Evolutionary conservation across 176 grass and related monocot species (phyloP).

Genomic region (Puya raimondii): DNA sequence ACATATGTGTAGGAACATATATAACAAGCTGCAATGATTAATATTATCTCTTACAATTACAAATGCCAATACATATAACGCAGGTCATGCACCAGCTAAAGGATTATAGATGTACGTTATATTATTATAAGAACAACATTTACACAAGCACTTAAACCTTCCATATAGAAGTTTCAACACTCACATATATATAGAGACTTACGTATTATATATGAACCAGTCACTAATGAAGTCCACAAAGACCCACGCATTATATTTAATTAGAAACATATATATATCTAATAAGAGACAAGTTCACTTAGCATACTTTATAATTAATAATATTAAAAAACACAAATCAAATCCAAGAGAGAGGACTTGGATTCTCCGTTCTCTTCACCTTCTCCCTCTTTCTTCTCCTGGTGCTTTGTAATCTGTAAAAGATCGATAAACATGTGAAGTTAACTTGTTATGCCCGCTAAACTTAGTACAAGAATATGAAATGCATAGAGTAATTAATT

Average conservation of each 20-base stretch:
- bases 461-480: no score
- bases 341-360: background rate
- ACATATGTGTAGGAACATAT: background rate
- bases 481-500: no score
- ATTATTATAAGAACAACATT: background rate
- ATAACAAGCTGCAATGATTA: background rate
- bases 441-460: no score
- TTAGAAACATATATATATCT: background rate
- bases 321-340: background rate
- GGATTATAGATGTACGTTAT: background rate
- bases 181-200: background rate
- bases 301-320: no score
- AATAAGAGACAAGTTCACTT: background rate
- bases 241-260: background rate
- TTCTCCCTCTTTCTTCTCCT: background rate
- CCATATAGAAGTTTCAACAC: background rate
- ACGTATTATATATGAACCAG: background rate
- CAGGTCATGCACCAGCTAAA: no score
- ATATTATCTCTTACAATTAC: background rate
- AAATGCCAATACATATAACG: no score
- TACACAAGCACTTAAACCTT: background rate
- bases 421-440: background rate
- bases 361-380: background rate
- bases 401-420: constrained; percentile 2
- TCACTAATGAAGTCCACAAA: background rate